A percentile compares a stretch with the other conserved stretches of the same genome.
phyloP scores from a whole-genome alignment of 2,329 filamentous ascomycete genomes.

The Triangularia setosa region DNA sequence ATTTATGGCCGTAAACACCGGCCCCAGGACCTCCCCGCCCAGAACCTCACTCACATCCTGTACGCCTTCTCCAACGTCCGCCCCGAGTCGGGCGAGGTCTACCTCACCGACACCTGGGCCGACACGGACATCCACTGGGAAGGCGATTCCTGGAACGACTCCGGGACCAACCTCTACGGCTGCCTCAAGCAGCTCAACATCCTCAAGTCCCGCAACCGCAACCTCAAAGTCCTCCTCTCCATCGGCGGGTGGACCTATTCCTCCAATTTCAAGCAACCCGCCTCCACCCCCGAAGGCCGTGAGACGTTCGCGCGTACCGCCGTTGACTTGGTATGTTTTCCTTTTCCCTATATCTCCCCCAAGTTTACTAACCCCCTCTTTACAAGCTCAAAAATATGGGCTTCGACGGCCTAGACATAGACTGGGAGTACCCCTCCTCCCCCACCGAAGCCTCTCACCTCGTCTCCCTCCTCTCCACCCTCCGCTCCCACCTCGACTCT shows the following conservation, averaged over 20 bases:
- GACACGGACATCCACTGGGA: conserved; percentile 72
- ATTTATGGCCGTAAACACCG: conserved; percentile 83
- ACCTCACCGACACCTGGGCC: conserved; percentile 59
- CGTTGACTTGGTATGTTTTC: conserved; percentile 54
- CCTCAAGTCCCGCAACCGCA: conserved; percentile 74
- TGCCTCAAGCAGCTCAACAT: conserved; percentile 86
- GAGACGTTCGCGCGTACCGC: conserved; percentile 68
- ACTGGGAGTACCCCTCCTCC: conserved; percentile 64
- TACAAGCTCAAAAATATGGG: conserved; percentile 66
- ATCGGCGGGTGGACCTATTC: conserved; percentile 94
- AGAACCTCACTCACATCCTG: conserved; percentile 82
- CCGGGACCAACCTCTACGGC: conserved; percentile 78
- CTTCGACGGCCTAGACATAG: conserved; percentile 67
- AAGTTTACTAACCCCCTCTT: background rate
- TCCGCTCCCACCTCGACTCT: conserved; percentile 54
- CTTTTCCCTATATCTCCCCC: background rate
- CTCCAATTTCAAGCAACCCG: conserved; percentile 72
- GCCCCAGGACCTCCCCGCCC: conserved; percentile 76
- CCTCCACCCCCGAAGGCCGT: conserved; percentile 66
- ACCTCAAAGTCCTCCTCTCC: conserved; percentile 79
- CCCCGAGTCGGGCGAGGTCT: conserved; percentile 76
- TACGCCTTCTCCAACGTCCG: conserved; percentile 89
- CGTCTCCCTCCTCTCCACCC: conserved; percentile 55
- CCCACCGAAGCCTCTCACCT: conserved; percentile 52
- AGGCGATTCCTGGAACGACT: conserved; percentile 65